These are phyloP conservation scores for Fusarium irregulare DNA, from an alignment of 2,329 filamentous ascomycete genomes.

Conservation along the genomic window DNA sequence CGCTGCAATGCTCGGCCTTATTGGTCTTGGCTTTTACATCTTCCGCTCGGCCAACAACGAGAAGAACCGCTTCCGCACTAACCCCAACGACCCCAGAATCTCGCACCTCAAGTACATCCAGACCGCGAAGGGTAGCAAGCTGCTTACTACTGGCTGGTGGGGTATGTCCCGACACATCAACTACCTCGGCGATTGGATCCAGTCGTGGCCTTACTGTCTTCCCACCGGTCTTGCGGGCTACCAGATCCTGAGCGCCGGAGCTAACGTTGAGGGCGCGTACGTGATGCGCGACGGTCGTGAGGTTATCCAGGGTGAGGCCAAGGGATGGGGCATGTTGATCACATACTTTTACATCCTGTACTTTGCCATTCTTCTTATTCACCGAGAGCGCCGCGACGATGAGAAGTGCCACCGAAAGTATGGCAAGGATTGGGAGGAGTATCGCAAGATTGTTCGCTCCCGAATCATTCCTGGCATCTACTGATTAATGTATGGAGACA, in stretches of 20 bases:
- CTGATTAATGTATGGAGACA: conserved; percentile 54
- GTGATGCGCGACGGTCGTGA: conserved; percentile 70
- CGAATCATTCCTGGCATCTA: conserved; percentile 89
- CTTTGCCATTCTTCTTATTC: conserved; percentile 86
- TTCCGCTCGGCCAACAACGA: conserved; percentile 95
- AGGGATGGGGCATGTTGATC: conserved; percentile 86
- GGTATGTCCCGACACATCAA: conserved; percentile 92
- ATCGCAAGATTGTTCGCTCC: conserved; percentile 83
- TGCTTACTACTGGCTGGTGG: conserved; percentile 93
- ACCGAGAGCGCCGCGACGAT: conserved; percentile 88
- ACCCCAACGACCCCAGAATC: conserved; percentile 83
- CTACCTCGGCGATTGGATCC: conserved; percentile 94
- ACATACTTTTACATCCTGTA: conserved; percentile 97
- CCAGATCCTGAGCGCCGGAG: conserved; percentile 70
- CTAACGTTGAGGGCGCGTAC: conserved; percentile 63
- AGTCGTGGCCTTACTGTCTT: conserved; percentile 89
- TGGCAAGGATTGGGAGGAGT: conserved; percentile 90
- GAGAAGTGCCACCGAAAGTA: conserved; percentile 94
- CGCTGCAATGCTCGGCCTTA: conserved; percentile 72
- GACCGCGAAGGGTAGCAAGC: conserved; percentile 82
- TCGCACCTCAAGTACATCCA: conserved; percentile 86
- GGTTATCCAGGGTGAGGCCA: conserved; percentile 76
- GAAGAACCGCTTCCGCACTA: conserved; percentile 93
- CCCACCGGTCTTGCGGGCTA: conserved; percentile 89
- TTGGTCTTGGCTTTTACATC: conserved; percentile 82